phyloP scores from a whole-genome alignment of 169 alveolate genomes.

The Hammondia hammondi region DNA sequence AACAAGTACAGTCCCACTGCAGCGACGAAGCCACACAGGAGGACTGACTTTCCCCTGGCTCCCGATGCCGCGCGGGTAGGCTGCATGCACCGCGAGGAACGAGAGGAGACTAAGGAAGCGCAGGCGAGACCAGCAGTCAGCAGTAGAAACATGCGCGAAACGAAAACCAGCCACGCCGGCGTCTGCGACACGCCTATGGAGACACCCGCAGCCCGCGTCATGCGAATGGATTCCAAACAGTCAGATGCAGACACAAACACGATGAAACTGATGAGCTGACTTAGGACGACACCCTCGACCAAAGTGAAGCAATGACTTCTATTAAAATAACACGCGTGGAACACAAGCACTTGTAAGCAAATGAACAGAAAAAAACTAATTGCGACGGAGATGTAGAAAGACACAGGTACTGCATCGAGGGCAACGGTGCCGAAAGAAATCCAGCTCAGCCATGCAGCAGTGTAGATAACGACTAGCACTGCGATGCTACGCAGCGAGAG shows the following conservation, averaged over 20 bases:
- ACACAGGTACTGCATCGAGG: not conserved
- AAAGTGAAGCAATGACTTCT: not conserved
- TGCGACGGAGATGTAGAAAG: not conserved
- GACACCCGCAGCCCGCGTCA: not conserved
- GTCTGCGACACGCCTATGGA: not conserved
- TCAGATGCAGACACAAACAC: not conserved
- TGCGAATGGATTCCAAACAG: not conserved
- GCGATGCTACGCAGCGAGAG: not conserved
- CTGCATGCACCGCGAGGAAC: too few relatives aligned
- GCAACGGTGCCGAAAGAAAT: not conserved
- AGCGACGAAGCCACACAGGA: not conserved
- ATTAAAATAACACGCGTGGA: not conserved
- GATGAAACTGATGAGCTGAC: not conserved
- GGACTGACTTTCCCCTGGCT: not conserved
- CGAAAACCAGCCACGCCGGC: not conserved
- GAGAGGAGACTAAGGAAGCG: not conserved
- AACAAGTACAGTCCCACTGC: not conserved
- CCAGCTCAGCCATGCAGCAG: not conserved
- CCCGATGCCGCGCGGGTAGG: not conserved
- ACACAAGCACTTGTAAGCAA: not conserved
- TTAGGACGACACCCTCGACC: not conserved
- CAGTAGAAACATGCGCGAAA: not conserved
- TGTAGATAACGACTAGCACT: not conserved
- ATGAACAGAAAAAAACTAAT: not conserved
- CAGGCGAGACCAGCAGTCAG: not conserved